Base-by-base conservation (phyloP, 169 alveolate species). In the Plasmodium berghei region DNA sequence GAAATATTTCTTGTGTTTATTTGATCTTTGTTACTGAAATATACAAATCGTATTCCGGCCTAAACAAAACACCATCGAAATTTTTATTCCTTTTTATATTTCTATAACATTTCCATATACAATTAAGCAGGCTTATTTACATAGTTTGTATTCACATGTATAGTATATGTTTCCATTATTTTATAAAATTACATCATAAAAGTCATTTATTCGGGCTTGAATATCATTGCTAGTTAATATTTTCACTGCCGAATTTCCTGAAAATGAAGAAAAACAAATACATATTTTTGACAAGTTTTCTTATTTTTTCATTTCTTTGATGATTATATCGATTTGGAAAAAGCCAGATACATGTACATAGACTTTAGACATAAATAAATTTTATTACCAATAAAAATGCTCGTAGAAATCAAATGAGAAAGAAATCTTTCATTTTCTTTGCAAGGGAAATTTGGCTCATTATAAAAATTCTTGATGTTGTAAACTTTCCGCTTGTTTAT, bases 11-110 rank as follows among this genome's bases (percentile, higher is more conserved):
- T 67, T 26, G 96, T 94, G 18, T 73, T 72, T 66, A 87, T 90
- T 67, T 94, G 95, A 40, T 92, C 93, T 28, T 89, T 91, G 18
- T 88, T 90, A 46, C 95, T 91, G 92, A 94, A 95, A 92, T 91
- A 80, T 9, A 92, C 95, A 80, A 94, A 92, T 40, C 96, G 88
- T 6, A 93, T 90, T 22, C 96, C 96, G 6, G 97, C 94, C 87
- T 75, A 69, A 6, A 16, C 9, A 14, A 52, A 14, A 52, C 59
- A 52, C 22, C n/a, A 34, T 34, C 0, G 0, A 34, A 34, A 34
- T 3, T 34, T 34, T 34, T 34, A 34, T 28, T 28, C 40, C 40
- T 0, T 28, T 28, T 28, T 28, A 28, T 28, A 28, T 34, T 34
- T 4, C 42, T 34, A 34, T 34, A 34, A 34, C 42, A 2, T 34